Conservation (phyloP, 257 asterid genomes). For the Penstemon newberryi region DNA sequence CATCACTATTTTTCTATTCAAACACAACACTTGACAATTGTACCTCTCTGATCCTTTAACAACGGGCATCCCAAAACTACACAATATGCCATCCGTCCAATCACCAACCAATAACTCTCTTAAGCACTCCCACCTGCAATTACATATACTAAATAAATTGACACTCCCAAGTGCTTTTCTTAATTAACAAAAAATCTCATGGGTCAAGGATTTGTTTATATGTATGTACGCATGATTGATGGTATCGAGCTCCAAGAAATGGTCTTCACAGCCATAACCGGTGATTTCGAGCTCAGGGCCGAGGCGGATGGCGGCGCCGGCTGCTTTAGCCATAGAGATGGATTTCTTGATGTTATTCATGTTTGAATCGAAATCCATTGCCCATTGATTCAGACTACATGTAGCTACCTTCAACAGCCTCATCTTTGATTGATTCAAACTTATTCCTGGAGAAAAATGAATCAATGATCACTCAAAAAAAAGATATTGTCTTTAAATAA, state of each 20-base stretch:
- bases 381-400: slow-evolving; percentile 96
- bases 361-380: slow-evolving; percentile 97
- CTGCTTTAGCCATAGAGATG: slow-evolving; percentile 68
- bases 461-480: too few relatives aligned
- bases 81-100: slow-evolving; percentile 84
- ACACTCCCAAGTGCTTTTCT: too few relatives aligned
- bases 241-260: slow-evolving; percentile 91
- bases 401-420: slow-evolving; percentile 93
- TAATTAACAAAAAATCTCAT: too few relatives aligned
- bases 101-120: slow-evolving; percentile 73
- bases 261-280: slow-evolving; percentile 98
- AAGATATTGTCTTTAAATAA: too few relatives aligned
- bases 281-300: slow-evolving; percentile 99
- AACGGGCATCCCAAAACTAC: slow-evolving; percentile 94
- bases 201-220: too few relatives aligned
- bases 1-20: slow-evolving; percentile 80
- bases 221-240: slow-evolving; percentile 68
- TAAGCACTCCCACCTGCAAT: slow-evolving; percentile 89
- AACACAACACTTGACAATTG: slow-evolving; percentile 84
- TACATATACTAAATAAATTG: too few relatives aligned
- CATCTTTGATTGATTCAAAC: slow-evolving; percentile 37
- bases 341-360: slow-evolving; percentile 81
- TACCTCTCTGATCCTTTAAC: slow-evolving; percentile 85
- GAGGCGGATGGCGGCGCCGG: slow-evolving; percentile 87
- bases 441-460: too few relatives aligned